Base-by-base conservation (phyloP, 2,329 filamentous ascomycete species). In the Fusarium haematococcum region DNA sequence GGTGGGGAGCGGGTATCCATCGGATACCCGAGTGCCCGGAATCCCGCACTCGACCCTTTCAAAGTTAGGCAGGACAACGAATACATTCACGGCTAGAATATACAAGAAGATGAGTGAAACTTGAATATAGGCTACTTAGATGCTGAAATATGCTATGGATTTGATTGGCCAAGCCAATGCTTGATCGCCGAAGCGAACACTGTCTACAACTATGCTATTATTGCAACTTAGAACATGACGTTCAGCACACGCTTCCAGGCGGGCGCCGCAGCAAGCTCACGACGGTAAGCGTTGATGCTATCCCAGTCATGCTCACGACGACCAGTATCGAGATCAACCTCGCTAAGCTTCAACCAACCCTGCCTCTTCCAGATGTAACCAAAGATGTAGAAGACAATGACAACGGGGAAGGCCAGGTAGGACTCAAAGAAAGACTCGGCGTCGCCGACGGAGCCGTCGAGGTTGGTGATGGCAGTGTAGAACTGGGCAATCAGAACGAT, bases 301-400 rank as follows among this genome's bases (percentile, higher is more conserved):
- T 91, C 89, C 89, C 89, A 91, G 77, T 93, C 87, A 57, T 92
- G 85, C 79, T 89, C 88, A 52, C 91, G 86, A 54, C 91, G 88
- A 56, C 90, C 91, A 41, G 86, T 88, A 78, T 94, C 91, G 63
- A 94, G 87, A 73, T 94, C 92, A 69, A 94, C 93, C 68, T 93
- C 85, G 32, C 83, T 79, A 2, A 88, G 83, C 62, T 83, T 86
- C 58, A 91, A 83, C 88, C 89, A 92, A 9, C 87, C 86, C 32
- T 86, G 81, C 48, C 89, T 84, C 84, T 93, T 93, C 91, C 91
- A 94, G 65, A 88, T 37, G 76, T 89, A 93, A 2, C 91, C 90
- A 39, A 79, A 75, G 27, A 84, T 54, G 82, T 87, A 91, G 80
- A 91, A 91, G 14, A 83, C 13, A 4, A 91, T 74, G 35, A 91